Evolutionary conservation across 2,329 filamentous ascomycete genomes (phyloP).

Genomic region (Diaporthe sp.): DNA sequence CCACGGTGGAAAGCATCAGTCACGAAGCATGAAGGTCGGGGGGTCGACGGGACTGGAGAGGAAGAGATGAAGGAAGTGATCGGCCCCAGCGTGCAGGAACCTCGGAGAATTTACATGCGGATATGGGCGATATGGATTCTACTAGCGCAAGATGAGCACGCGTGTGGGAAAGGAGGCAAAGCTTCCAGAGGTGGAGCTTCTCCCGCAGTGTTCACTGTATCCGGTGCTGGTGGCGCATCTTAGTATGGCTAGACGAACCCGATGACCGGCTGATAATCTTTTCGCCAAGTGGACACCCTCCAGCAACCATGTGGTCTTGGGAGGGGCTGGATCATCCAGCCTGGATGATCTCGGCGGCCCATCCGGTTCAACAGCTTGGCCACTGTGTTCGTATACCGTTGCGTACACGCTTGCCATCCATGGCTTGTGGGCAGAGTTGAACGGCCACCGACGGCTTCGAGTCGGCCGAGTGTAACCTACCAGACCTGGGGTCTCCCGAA

Average conservation of each 20-base stretch:
- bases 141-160: slow-evolving; percentile 18
- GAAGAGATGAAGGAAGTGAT: slow-evolving; percentile 4
- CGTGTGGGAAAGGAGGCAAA: slow-evolving; percentile 18
- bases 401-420: background rate
- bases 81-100: slow-evolving; percentile 4
- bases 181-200: slow-evolving; percentile 11
- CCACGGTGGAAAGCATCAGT: slow-evolving; percentile 14
- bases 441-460: background rate
- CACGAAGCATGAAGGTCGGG: background rate
- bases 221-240: slow-evolving; percentile 19
- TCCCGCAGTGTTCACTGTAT: slow-evolving; percentile 2
- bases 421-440: background rate
- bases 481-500: slow-evolving; percentile 24
- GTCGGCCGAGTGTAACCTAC: slow-evolving; percentile 21
- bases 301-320: slow-evolving; percentile 4
- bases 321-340: background rate
- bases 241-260: background rate
- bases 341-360: background rate
- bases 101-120: slow-evolving; percentile 35
- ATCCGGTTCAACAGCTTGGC: background rate
- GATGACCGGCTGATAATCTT: slow-evolving; percentile 14
- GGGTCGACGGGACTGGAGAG: slow-evolving; percentile 9
- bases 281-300: slow-evolving; percentile 20
- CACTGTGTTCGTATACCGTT: background rate
- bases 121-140: slow-evolving; percentile 24